A percentile compares a stretch with the other conserved stretches of the same genome.
Evolutionary conservation across 768 basidiomycete genomes (phyloP).

Genomic region (Cubamyces lactineus): DNA sequence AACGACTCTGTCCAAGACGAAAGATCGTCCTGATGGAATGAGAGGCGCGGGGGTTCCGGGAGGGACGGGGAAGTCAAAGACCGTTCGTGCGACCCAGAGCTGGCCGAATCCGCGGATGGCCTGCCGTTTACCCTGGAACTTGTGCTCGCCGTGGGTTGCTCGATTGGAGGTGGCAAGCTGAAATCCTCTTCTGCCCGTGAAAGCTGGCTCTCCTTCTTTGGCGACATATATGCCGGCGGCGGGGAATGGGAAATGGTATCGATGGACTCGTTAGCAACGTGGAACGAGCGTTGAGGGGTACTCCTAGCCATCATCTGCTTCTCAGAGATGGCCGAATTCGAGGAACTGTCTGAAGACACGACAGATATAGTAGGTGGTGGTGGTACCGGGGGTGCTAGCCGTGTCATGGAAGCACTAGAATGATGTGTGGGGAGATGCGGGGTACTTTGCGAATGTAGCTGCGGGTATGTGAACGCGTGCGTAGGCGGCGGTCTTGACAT

Average conservation of each 20-base stretch:
- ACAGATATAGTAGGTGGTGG: slow-evolving; percentile 19
- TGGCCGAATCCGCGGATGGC: slow-evolving; percentile 8
- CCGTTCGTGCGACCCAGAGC: slow-evolving; percentile 8
- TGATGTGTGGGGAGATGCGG: slow-evolving; percentile 20
- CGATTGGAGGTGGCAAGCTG: slow-evolving; percentile 22
- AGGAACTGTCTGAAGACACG: slow-evolving; percentile 22
- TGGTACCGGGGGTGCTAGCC: slow-evolving; percentile 17
- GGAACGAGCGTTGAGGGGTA: slow-evolving; percentile 46
- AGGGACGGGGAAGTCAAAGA: slow-evolving; percentile 15
- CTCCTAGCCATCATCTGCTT: slow-evolving; percentile 34
- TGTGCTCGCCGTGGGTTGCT: not conserved
- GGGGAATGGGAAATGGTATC: slow-evolving; percentile 39
- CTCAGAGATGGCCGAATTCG: slow-evolving; percentile 17
- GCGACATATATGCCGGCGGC: slow-evolving; percentile 50
- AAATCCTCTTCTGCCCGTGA: slow-evolving; percentile 23
- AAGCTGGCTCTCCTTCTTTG: slow-evolving; percentile 21
- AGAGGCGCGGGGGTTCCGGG: slow-evolving; percentile 52
- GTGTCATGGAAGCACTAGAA: slow-evolving; percentile 8
- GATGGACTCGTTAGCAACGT: slow-evolving; percentile 45
- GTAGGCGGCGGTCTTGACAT: slow-evolving; percentile 14
- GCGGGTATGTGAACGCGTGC: slow-evolving; percentile 22
- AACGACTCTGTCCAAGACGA: slow-evolving; percentile 58
- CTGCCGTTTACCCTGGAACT: not conserved
- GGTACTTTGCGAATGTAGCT: slow-evolving; percentile 19
- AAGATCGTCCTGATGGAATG: slow-evolving; percentile 56